These are phyloP conservation scores for Xylaria nigripes DNA, from an alignment of 495 filamentous ascomycete species.

Conservation along the genomic window DNA sequence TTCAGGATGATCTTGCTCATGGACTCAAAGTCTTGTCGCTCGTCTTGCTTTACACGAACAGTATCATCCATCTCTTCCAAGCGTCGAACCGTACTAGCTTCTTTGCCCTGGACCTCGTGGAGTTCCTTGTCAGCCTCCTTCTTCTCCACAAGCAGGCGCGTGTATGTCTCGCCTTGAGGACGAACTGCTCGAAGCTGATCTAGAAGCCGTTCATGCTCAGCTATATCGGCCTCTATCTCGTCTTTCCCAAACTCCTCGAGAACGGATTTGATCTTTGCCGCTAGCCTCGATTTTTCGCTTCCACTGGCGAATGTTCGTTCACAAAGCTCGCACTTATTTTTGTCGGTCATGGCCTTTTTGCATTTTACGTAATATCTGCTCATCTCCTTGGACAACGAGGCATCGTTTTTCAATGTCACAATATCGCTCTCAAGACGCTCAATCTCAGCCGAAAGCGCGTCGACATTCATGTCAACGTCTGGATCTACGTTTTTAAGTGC, in stretches of 20 bases:
- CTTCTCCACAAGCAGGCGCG: slow-evolving; percentile 61
- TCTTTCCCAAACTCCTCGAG: slow-evolving; percentile 48
- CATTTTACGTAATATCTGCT: slow-evolving; percentile 57
- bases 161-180: slow-evolving; percentile 63
- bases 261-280: slow-evolving; percentile 52
- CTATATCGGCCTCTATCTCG: slow-evolving; percentile 46
- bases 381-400: slow-evolving; percentile 52
- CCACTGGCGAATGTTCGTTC: slow-evolving; percentile 49
- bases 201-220: slow-evolving; percentile 45
- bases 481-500: slow-evolving; percentile 32
- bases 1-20: slow-evolving; percentile 66
- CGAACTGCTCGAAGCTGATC: slow-evolving; percentile 50
- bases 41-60: slow-evolving; percentile 55
- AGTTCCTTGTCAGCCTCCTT: slow-evolving; percentile 59
- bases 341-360: slow-evolving; percentile 47
- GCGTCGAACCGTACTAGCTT: slow-evolving; percentile 52
- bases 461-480: slow-evolving; percentile 25
- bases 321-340: slow-evolving; percentile 67
- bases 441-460: slow-evolving; percentile 36
- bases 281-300: slow-evolving; percentile 47
- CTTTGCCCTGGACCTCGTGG: slow-evolving; percentile 40
- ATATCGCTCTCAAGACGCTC: slow-evolving; percentile 49
- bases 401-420: slow-evolving; percentile 53
- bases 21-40: slow-evolving; percentile 64
- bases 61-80: slow-evolving; percentile 66